Evolutionary conservation across 495 filamentous ascomycete species (phyloP).

Genomic region (Penicillium goetzii): DNA sequence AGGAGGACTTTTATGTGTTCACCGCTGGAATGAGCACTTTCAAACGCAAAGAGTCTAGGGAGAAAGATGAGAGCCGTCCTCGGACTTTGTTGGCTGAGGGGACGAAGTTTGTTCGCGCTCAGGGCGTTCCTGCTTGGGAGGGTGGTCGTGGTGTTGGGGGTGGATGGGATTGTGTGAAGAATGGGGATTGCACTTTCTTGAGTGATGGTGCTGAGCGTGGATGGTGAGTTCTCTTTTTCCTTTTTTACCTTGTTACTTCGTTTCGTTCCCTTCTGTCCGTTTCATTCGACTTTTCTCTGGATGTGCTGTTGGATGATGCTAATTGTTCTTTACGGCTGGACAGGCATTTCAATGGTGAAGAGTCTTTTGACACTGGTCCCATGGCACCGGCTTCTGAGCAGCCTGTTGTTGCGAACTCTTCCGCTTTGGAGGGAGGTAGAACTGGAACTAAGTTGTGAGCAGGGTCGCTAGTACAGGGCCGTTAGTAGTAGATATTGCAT

Average conservation of each 20-base stretch:
- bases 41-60: constrained; percentile 31
- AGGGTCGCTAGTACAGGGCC: too few relatives aligned
- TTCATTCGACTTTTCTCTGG: background rate
- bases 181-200: constrained; percentile 84
- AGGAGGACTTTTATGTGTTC: constrained; percentile 83
- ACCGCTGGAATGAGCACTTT: constrained; percentile 80
- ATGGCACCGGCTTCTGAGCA: constrained; percentile 34
- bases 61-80: constrained; percentile 24
- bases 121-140: constrained; percentile 58
- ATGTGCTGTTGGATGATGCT: background rate
- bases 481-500: background rate
- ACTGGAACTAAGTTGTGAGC: constrained; percentile 22
- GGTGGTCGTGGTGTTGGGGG: constrained; percentile 70
- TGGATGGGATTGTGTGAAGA: constrained; percentile 77
- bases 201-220: constrained; percentile 81
- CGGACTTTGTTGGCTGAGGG: constrained; percentile 35
- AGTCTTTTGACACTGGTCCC: constrained; percentile 62
- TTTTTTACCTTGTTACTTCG: background rate
- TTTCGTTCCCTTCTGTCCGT: constrained; percentile 20
- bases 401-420: constrained; percentile 6
- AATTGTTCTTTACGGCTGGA: background rate
- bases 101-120: constrained; percentile 28
- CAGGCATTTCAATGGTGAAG: constrained; percentile 78
- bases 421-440: background rate
- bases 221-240: constrained; percentile 67